Conservation (phyloP, 495 filamentous ascomycete species). For the Rusavskia elegans region DNA sequence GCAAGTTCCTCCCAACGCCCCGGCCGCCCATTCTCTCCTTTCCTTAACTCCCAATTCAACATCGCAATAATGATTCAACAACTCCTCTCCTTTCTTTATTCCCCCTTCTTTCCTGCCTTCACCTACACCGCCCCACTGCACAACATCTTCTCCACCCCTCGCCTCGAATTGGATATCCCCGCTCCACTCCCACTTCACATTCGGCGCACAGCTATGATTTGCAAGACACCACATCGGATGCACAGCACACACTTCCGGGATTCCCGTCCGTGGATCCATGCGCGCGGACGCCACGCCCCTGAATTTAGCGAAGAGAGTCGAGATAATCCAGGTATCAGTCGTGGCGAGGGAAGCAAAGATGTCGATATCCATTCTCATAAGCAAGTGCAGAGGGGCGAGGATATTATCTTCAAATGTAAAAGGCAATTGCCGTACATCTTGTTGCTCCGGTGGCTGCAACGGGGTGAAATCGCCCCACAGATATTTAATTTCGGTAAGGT, state of each 20-base stretch:
- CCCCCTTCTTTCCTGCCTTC: conserved; percentile 21
- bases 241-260: conserved; percentile 66
- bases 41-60: conserved; percentile 58
- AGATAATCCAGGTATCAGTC: conserved; percentile 85
- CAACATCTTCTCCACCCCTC: conserved; percentile 24
- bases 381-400: conserved; percentile 62
- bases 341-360: conserved; percentile 46
- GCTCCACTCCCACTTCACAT: conserved; percentile 87
- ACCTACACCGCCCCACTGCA: conserved; percentile 20
- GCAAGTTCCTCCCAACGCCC: conserved; percentile 72
- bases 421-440: conserved; percentile 34
- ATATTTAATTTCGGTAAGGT: conserved; percentile 72
- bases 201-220: conserved; percentile 90
- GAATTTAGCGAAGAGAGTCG: conserved; percentile 88
- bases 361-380: conserved; percentile 83
- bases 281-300: conserved; percentile 78
- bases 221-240: conserved; percentile 65
- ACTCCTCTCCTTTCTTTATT: conserved; percentile 63
- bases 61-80: conserved; percentile 91
- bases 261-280: conserved; percentile 51
- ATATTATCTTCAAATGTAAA: conserved; percentile 83
- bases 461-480: conserved; percentile 76
- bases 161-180: conserved; percentile 60
- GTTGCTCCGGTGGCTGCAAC: neutral
- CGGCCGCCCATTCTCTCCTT: conserved; percentile 75